A percentile compares a stretch with the other conserved stretches of the same genome.
These are phyloP conservation scores for Pythium vanterpoolii DNA, from an alignment of 352 stramenopile genomes.

Conservation along the genomic window DNA sequence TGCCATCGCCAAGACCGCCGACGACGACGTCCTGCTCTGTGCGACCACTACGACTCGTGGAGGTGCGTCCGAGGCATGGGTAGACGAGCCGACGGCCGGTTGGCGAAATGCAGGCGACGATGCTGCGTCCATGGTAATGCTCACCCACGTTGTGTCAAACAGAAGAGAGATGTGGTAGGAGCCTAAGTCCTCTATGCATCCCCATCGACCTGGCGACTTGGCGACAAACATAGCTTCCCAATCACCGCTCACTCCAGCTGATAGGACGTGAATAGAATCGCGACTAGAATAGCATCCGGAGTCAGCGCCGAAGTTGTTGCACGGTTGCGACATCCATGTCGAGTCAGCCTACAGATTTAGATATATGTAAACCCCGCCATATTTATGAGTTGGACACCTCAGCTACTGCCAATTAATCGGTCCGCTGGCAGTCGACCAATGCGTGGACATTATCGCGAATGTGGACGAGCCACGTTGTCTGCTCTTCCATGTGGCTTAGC, in stretches of 20 bases:
- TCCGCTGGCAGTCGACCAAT: constrained; percentile 54
- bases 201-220: neutral
- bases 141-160: neutral
- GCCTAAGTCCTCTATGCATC: too few relatives aligned
- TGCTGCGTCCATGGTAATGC: neutral
- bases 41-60: neutral
- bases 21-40: neutral
- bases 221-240: neutral
- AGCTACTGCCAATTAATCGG: neutral
- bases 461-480: constrained; percentile 60
- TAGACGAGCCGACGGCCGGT: neutral
- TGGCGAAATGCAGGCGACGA: neutral
- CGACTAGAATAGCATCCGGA: neutral
- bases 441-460: constrained; percentile 74
- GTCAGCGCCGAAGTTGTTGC: too few relatives aligned
- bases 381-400: neutral
- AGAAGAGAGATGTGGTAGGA: too few relatives aligned
- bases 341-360: too few relatives aligned
- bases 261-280: constrained; percentile 2
- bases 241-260: neutral
- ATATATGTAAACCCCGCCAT: too few relatives aligned
- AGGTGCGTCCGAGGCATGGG: neutral
- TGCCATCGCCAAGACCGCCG: neutral
- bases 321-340: too few relatives aligned
- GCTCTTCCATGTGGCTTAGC: constrained; percentile 57